Base-by-base conservation (phyloP, 768 basidiomycete genomes). In the Phlebiopsis flavidoalba region DNA sequence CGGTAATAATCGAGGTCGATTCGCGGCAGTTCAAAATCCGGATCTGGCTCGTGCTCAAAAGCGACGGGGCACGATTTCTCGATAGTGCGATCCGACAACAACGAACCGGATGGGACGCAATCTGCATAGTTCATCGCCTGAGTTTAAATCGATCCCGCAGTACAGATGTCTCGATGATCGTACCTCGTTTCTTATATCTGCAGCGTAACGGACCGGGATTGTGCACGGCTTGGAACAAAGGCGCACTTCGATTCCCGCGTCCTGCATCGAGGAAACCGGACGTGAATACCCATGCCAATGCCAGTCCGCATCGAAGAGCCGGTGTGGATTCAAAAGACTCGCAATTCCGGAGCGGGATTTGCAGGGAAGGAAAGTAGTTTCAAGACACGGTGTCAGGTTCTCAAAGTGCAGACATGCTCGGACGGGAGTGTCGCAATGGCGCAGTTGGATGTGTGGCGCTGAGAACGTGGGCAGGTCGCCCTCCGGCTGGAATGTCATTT, bases 341-440 rank as follows among this genome's bases (percentile, higher is more conserved):
- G 93, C 91, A 21, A 98, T 80, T 12, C 97, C 95, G 0, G 95
- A 93, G 19, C 81, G 76, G 5, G 91, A 86, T 69, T 97, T 93
- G 78, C 96, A 98, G 0, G 97, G 97, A 1, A 98, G 77, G 10
- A 98, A 84, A 70, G 96, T 94, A 60, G 98, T 80, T 75, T 98
- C 97, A 31, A 31, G 6, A 31, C n/a, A 31, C 0, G 97, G 96
- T 0, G 96, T 98, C 8, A 98, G 77, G 68, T 98, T 98, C 70
- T 98, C 97, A n/a, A 98, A 90, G 65, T 87, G 79, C 69, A 95
- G 92, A 31, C 26, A 31, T 31, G 26, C 26, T 31, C 26, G 26
- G 3, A 87, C 91, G 7, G 90, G 89, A 19, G 89, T 80, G 8
- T 84, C 83, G 1, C 89, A 91, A 66, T 95, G 88, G 61, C 87